phyloP scores from a whole-genome alignment of 495 filamentous ascomycete genomes.

The Hypoxylon intermedium region DNA sequence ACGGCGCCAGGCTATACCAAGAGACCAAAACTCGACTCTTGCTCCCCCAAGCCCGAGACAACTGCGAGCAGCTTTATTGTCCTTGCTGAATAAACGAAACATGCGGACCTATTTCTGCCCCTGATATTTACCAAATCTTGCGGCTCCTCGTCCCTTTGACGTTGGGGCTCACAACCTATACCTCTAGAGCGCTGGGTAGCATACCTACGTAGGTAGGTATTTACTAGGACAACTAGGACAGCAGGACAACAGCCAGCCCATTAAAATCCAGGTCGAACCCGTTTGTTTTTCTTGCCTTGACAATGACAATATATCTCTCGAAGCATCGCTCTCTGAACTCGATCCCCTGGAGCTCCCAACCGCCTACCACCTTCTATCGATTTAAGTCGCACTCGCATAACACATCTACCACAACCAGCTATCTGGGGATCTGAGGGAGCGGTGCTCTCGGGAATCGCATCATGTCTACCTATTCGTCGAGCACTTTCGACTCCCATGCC shows the following conservation, averaged over 20 bases:
- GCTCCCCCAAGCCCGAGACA: too few relatives aligned
- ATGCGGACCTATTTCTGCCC: too few relatives aligned
- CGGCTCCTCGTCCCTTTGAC: background rate
- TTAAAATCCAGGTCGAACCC: background rate
- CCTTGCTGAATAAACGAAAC: too few relatives aligned
- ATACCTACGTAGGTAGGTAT: background rate
- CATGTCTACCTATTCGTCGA: too few relatives aligned
- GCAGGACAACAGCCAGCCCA: background rate
- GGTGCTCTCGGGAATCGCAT: too few relatives aligned
- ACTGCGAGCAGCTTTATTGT: background rate
- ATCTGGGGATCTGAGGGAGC: background rate
- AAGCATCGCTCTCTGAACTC: background rate
- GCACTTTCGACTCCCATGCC: background rate
- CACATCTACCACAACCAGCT: constrained; percentile 1
- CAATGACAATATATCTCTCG: constrained; percentile 16
- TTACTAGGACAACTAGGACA: background rate
- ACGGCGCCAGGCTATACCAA: background rate
- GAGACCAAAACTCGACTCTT: background rate
- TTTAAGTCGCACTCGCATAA: background rate
- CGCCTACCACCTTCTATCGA: background rate
- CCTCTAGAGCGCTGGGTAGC: too few relatives aligned
- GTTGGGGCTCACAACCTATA: background rate
- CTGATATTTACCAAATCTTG: too few relatives aligned
- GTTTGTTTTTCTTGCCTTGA: background rate
- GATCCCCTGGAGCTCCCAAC: constrained; percentile 1